phyloP scores from a whole-genome alignment of 1,284 basidiomycete species.

The Ustilago sp. region DNA sequence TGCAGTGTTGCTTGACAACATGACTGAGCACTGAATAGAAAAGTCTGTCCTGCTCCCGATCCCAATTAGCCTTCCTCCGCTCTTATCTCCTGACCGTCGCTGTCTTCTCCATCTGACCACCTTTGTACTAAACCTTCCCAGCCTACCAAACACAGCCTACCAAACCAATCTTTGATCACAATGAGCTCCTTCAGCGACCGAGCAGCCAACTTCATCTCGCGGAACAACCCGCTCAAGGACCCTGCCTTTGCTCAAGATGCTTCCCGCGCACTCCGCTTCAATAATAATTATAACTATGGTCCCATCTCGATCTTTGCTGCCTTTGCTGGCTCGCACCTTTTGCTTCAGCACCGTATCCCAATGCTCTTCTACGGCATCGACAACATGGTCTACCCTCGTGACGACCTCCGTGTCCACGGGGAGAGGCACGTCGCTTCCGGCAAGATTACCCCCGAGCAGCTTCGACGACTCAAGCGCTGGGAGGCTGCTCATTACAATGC shows the following conservation, averaged over 20 bases:
- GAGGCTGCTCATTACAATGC: slow-evolving; percentile 56
- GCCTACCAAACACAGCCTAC: neutral
- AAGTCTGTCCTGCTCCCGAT: neutral
- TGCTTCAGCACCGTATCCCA: slow-evolving; percentile 49
- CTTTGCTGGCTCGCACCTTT: slow-evolving; percentile 49
- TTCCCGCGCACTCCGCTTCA: slow-evolving; percentile 36
- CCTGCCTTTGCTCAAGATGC: slow-evolving; percentile 35
- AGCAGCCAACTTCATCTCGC: slow-evolving; percentile 42
- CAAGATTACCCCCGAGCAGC: slow-evolving; percentile 41
- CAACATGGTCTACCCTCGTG: slow-evolving; percentile 49
- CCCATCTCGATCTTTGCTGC: slow-evolving; percentile 53
- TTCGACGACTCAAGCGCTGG: slow-evolving; percentile 49
- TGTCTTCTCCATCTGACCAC: neutral
- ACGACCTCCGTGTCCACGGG: slow-evolving; percentile 37
- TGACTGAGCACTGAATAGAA: slow-evolving; percentile 15
- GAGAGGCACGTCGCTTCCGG: slow-evolving; percentile 47
- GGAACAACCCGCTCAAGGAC: slow-evolving; percentile 48
- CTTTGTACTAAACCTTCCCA: neutral
- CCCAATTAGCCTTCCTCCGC: neutral
- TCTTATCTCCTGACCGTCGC: neutral
- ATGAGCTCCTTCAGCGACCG: slow-evolving; percentile 44
- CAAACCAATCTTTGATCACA: neutral
- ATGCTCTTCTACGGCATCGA: slow-evolving; percentile 51
- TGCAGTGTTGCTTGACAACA: neutral
- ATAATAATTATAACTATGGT: slow-evolving; percentile 49